Base-by-base conservation (phyloP, 352 stramenopile genomes). In the Phytophthora ramorum region DNA sequence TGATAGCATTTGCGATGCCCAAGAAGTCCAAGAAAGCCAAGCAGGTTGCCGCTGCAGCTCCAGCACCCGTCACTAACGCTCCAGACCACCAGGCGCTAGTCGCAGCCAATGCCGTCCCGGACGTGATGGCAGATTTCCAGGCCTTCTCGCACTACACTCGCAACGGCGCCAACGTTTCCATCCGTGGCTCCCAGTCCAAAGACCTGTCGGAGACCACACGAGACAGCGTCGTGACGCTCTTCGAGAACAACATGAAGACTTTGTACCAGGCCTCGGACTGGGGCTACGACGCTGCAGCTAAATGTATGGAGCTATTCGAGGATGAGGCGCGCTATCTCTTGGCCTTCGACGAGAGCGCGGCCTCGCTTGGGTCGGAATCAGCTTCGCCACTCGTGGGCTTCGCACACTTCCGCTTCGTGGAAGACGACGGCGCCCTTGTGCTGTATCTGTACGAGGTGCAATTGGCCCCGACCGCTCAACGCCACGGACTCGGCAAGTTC, bases 361-460 rank as follows among this genome's bases (percentile, higher is more conserved):
- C 43, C 35, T 51, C 37, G 16, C 17, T 30, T 0, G 6, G 5
- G 3, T 41, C 41, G 13, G 32, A 45, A 9, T 41, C 34, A 12
- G 63, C 58, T 3, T 57, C 66, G 14, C 24, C 57, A 13, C 66
- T 75, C 24, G 61, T 75, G 30, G 74, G 70, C 9, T 98, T 98
- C 66, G 77, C 85, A 19, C 96, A 98, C 70, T 98, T 97, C 80
- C 94, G 94, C 16, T 98, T 98, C 62, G 82, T 98, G 56, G 83
- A 91, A 32, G 92, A 98, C 61, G 92, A 98, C 52, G 89, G 90
- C 17, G 89, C 91, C 19, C 63, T 86, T 1, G 92, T 98, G 20
- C 69, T 98, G 30, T 98, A 98, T 76, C 70, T 98, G 7, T 98
- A 97, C 75, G 96, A 98, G 79, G 83, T 98, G 34, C 96, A 98